A percentile compares a stretch with the other conserved stretches of the same genome.
phyloP scores from a whole-genome alignment of 2,329 filamentous ascomycete genomes.

The Sclerotinia glacialis region DNA sequence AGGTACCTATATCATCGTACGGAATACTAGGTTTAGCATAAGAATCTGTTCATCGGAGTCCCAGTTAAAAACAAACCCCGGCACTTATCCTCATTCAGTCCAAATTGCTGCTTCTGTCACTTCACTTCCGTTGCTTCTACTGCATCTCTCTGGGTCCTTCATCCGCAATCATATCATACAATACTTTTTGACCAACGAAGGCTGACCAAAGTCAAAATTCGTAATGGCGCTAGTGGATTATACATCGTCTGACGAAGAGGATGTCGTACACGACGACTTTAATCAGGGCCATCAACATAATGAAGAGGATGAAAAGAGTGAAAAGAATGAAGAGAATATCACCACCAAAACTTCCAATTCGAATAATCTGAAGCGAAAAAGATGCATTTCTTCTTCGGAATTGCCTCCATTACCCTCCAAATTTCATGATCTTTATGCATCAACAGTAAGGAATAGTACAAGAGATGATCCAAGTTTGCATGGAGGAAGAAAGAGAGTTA shows the following conservation, averaged over 20 bases:
- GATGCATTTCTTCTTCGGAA: constrained; percentile 22
- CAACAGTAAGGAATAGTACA: constrained; percentile 72
- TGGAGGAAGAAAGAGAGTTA: constrained; percentile 75
- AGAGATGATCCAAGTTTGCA: constrained; percentile 82
- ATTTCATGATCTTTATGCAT: constrained; percentile 89
- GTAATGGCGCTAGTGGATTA: constrained; percentile 66
- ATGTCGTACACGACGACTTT: constrained; percentile 2
- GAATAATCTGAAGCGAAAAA: constrained; percentile 39
- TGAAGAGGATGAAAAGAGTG: not conserved
- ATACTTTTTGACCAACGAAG: not conserved
- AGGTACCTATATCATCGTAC: not conserved
- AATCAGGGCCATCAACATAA: not conserved
- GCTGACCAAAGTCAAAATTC: not conserved
- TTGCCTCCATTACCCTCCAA: constrained; percentile 72
- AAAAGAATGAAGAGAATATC: not conserved
- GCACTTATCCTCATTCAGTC: not conserved
- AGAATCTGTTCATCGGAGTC: not conserved
- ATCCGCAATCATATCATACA: not conserved
- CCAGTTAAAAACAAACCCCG: not conserved
- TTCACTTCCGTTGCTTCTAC: not conserved
- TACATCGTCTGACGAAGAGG: constrained; percentile 50
- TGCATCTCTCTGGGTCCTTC: not conserved
- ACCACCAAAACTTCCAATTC: not conserved
- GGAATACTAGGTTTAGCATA: not conserved
- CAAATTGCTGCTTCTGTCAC: not conserved